These are phyloP conservation scores for Solanum hybrid DNA, from an alignment of 305 asterid species.

Conservation along the genomic window DNA sequence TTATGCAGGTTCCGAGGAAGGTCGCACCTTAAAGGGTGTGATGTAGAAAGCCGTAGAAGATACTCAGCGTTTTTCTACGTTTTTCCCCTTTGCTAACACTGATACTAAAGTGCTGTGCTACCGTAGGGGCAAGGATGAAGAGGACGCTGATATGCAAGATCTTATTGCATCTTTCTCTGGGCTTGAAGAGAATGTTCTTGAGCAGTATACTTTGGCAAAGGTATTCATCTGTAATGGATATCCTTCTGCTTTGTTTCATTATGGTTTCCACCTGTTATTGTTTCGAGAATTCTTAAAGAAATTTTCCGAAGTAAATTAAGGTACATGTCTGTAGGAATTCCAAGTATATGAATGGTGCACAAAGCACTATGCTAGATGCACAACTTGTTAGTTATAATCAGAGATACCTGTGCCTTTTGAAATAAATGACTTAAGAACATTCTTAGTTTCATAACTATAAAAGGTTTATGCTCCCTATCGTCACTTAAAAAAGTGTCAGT, in stretches of 20 bases:
- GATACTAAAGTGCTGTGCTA: slow-evolving; percentile 3
- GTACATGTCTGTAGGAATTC: not conserved
- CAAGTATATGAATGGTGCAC: not conserved
- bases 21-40: not conserved
- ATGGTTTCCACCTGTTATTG: not conserved
- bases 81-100: not conserved
- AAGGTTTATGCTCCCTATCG: not conserved
- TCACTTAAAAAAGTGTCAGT: not conserved
- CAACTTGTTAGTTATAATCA: not conserved
- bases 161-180: slow-evolving; percentile 66
- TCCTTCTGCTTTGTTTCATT: not conserved
- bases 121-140: slow-evolving; percentile 66
- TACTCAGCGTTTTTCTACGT: not conserved
- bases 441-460: not conserved
- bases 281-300: not conserved
- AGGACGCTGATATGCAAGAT: slow-evolving; percentile 72
- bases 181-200: slow-evolving; percentile 91
- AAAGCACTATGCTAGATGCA: not conserved
- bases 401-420: not conserved
- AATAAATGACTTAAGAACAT: not conserved
- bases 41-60: not conserved
- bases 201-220: slow-evolving; percentile 88
- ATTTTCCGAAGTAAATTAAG: not conserved
- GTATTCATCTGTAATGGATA: slow-evolving; percentile 24
- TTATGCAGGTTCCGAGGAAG: not conserved